phyloP scores from a whole-genome alignment of 108 stramenopile genomes.

The Fragilaria crotonensis region DNA sequence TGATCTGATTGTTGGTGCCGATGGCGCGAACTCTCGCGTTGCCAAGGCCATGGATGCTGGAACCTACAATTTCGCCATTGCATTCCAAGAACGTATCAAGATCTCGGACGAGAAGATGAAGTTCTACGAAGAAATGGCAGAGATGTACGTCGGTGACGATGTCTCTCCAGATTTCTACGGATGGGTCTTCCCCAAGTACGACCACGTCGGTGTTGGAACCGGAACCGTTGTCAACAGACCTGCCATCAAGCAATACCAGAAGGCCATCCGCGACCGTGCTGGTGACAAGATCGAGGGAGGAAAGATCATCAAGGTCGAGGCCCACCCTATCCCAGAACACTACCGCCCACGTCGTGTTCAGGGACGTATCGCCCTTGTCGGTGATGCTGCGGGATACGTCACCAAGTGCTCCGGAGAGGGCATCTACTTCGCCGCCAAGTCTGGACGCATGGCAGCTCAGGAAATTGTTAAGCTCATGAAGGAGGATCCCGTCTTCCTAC shows the following conservation, averaged over 20 bases:
- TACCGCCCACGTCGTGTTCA: conserved; percentile 94
- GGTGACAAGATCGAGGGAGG: conserved; percentile 96
- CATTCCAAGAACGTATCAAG: conserved; percentile 98
- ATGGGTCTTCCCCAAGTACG: conserved; percentile 99
- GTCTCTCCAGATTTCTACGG: conserved; percentile 98
- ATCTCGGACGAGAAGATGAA: conserved; percentile 95
- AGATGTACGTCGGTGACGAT: conserved; percentile 99
- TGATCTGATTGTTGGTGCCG: conserved; percentile 91
- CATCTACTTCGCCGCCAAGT: conserved; percentile 98
- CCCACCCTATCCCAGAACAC: conserved; percentile 98
- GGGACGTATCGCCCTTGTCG: conserved; percentile 90
- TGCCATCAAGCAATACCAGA: conserved; percentile 98
- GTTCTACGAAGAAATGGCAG: conserved; percentile 97
- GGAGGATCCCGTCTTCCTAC: conserved; percentile 86
- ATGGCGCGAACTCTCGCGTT: conserved; percentile 97
- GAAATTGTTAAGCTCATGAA: conserved; percentile 85
- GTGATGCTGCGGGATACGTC: conserved; percentile 97
- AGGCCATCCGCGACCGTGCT: conserved; percentile 97
- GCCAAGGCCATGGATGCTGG: conserved; percentile 99
- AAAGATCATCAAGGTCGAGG: conserved; percentile 99
- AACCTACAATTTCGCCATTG: conserved; percentile 97
- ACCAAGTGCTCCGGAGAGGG: conserved; percentile 99
- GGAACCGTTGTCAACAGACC: conserved; percentile 98
- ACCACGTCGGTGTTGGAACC: conserved; percentile 98
- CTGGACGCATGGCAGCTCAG: conserved; percentile 96